These are phyloP conservation scores for Dictyostelium citrinum DNA, from an alignment of 78 protist species.

Conservation along the genomic window DNA sequence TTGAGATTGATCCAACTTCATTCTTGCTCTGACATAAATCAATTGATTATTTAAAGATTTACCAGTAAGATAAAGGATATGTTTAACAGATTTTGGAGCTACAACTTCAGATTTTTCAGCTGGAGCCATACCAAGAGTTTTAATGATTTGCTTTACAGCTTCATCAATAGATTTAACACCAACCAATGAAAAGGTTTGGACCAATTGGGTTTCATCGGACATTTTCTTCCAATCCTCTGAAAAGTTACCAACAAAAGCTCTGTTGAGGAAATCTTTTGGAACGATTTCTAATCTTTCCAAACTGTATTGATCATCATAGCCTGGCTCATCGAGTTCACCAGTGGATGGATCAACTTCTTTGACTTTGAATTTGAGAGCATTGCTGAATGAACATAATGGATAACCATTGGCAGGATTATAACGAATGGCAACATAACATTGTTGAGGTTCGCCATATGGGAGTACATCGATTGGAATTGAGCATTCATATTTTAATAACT, in stretches of 20 bases:
- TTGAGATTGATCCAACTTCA: conserved; percentile 45
- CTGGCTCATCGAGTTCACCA: conserved; percentile 81
- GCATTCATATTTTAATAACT: neutral
- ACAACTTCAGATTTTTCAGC: conserved; percentile 79
- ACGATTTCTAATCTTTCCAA: conserved; percentile 80
- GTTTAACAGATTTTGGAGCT: conserved; percentile 60
- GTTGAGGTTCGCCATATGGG: conserved; percentile 30
- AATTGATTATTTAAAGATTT: conserved; percentile 5
- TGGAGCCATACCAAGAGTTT: conserved; percentile 88
- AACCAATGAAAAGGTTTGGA: conserved; percentile 81
- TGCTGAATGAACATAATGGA: conserved; percentile 45
- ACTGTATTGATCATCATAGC: conserved; percentile 86
- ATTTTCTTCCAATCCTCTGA: conserved; percentile 80
- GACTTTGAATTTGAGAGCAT: conserved; percentile 80
- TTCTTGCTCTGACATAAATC: conserved; percentile 58
- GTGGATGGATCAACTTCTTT: conserved; percentile 88
- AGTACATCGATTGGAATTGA: conserved; percentile 34
- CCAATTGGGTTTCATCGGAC: conserved; percentile 71
- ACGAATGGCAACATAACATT: conserved; percentile 48
- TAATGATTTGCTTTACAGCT: conserved; percentile 78
- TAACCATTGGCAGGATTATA: neutral
- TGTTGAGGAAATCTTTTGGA: conserved; percentile 78
- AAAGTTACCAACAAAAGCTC: conserved; percentile 73
- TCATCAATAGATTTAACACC: conserved; percentile 74
- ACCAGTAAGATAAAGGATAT: conserved; percentile 80